Base-by-base conservation (phyloP, 352 stramenopile species). In the Phytopythium delawarense region DNA sequence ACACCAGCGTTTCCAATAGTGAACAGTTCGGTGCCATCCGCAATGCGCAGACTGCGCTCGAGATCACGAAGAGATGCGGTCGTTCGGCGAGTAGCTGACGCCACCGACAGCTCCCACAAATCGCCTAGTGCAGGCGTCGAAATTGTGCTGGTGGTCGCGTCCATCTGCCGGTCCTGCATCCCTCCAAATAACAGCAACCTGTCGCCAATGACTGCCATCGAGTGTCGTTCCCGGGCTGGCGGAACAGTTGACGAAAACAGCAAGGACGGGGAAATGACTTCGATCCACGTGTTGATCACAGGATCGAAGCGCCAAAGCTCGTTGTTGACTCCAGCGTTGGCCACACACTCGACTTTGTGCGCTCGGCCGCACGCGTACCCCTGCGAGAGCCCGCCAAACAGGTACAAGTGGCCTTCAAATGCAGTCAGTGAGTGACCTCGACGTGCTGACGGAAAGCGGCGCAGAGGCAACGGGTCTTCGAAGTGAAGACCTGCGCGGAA, bases 291-390 rank as follows among this genome's bases (percentile, higher is more conserved):
- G 39, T 74, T 70, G 3, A 74, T 84, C 2, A 67, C 40, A 1
- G 79, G 54, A 57, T 92, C 74, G 50, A 87, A 89, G 9, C 79
- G 74, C 83, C 81, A 92, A 2, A 92, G 72, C 49, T 92, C 81
- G 59, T 87, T 89, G n/a, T 68, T 88, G 18, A 89, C 66, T 1
- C 66, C 72, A 16, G 51, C 40, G 20, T 65, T 55, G 4, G 73
- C 45, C 21, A 77, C 46, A 46, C 83, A 92, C 11, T 70, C 70
- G 1, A 65, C 54, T 30, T 82, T 88, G 46, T 76, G 70, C 0
- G 61, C 76, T 48, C 58, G 63, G 39, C 81, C 84, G 67, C 83
- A 91, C 18, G 70, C 60, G 51, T 89, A 91, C 2, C 83, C 84
- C n/a, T 66, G 69, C 5, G 68, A 70, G 21, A 77, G 75, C 6